Evolutionary conservation across 2,329 filamentous ascomycete genomes (phyloP).

Genomic region (Arthrobotrys musiformis): DNA sequence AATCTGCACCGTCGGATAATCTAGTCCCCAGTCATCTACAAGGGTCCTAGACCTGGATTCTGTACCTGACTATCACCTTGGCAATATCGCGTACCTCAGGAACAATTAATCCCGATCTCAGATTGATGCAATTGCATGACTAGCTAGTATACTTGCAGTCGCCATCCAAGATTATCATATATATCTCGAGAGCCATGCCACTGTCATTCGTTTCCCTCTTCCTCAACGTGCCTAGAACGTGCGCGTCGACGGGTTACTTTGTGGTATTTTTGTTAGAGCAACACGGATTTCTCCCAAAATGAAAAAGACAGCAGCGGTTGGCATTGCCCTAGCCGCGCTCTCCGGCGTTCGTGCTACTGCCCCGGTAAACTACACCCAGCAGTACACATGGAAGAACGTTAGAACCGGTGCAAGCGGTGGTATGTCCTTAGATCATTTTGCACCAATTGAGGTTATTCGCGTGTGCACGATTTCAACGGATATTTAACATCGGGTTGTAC

Average conservation of each 20-base stretch:
- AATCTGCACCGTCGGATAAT: constrained; percentile 54
- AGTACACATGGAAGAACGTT: constrained; percentile 66
- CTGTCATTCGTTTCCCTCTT: not conserved
- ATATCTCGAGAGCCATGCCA: constrained; percentile 14
- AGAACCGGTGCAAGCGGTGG: constrained; percentile 69
- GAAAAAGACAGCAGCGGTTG: constrained; percentile 17
- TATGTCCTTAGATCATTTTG: constrained; percentile 7
- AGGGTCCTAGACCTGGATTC: constrained; percentile 16
- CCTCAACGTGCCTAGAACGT: not conserved
- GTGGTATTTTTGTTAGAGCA: constrained; percentile 38
- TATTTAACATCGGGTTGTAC: not conserved
- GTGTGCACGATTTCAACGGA: not conserved
- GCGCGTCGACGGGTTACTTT: constrained; percentile 4
- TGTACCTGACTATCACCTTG: constrained; percentile 54
- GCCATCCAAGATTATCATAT: not conserved
- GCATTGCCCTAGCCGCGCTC: constrained; percentile 31
- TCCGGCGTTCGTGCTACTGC: constrained; percentile 26
- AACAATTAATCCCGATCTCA: not conserved
- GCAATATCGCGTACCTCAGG: constrained; percentile 11
- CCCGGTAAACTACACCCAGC: constrained; percentile 54
- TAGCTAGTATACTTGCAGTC: too few species aligned
- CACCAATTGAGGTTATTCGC: not conserved
- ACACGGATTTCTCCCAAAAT: constrained; percentile 21
- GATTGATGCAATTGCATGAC: too few species aligned
- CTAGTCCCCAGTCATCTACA: constrained; percentile 16